Base-by-base conservation (phyloP, 306 rosid genomes). In the Vicia sativa region DNA sequence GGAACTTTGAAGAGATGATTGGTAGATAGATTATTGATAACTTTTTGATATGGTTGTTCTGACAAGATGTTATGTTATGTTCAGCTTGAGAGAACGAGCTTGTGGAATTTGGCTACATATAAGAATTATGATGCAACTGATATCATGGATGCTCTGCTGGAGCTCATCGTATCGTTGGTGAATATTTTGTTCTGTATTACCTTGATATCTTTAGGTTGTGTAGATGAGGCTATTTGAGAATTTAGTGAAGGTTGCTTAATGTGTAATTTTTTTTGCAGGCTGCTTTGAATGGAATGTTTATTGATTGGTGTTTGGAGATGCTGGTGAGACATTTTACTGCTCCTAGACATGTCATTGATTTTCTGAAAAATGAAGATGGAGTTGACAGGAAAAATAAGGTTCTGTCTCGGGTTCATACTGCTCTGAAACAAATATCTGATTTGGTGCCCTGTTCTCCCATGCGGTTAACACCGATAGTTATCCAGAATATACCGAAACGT, bases 141-240 rank as follows among this genome's bases (percentile, higher is more conserved):
- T 57, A 87, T 90, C 34, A 86, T 90, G 90, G 97, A 90, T 79
- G 95, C 96, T 2, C 44, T 93, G 61, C 44, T 86, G 62, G 96
- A 86, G 21, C 78, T 90, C 46, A 83, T 93, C 4, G 29, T 78
- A 46, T 83, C 86, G 5, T 80, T 93, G 97, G 98, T 93, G 79
- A 16, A 68, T 71, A 37, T 19, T 12, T 31, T 54, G 28, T 45
- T 23, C 58, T 19, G 26, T 6, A 25, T 31, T 16, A 4, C 6
- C n/a, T 11, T 10, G 14, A 28, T 9, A 35, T 61, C 13, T 34
- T n/a, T 63, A 57, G 23, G 41, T 21, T 21, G 23, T 6, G 3
- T 26, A 9, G 67, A 50, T 13, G 1, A 0, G 62, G 67, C 28
- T n/a, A 15, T 13, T 43, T 14, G 75, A 58, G 25, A 25, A 42